Percentiles rank a stretch among this genome's conserved stretches.
Conservation (phyloP, 2,329 filamentous ascomycete species). For the Aspergillus pseudotamarii region DNA sequence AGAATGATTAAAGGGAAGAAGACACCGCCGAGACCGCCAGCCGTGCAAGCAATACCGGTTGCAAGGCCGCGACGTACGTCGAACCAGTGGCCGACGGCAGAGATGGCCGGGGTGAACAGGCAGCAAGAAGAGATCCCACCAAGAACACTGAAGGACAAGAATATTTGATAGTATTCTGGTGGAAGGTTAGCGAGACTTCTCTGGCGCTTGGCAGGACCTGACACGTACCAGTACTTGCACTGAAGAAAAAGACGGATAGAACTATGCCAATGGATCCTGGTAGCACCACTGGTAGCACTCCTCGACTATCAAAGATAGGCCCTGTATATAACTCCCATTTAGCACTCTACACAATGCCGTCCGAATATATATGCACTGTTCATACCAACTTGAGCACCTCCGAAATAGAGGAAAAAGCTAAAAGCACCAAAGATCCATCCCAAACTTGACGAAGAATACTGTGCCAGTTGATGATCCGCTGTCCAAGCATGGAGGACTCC, state of each 20-base stretch:
- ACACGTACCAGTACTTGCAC: constrained; percentile 25
- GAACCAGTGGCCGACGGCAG: constrained; percentile 40
- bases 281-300: constrained; percentile 32
- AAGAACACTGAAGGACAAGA: constrained; percentile 39
- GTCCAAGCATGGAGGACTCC: constrained; percentile 44
- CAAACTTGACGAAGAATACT: constrained; percentile 35
- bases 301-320: constrained; percentile 42
- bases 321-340: constrained; percentile 21
- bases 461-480: constrained; percentile 35
- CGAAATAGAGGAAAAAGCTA: constrained; percentile 41
- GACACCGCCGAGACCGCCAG: constrained; percentile 38
- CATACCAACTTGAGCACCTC: constrained; percentile 24
- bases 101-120: constrained; percentile 36
- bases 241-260: constrained; percentile 33
- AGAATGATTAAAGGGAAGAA: constrained; percentile 39
- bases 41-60: constrained; percentile 39
- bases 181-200: background rate
- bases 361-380: background rate
- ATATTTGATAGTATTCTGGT: constrained; percentile 41
- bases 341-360: background rate
- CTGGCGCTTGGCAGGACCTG: background rate
- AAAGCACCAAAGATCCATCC: constrained; percentile 48
- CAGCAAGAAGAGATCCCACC: constrained; percentile 34
- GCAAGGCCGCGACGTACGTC: constrained; percentile 33
- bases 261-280: constrained; percentile 30